A percentile compares a stretch with the other conserved stretches of the same genome.
These are phyloP conservation scores for Irpex sp. DNA, from an alignment of 1,284 basidiomycete species.

Conservation along the genomic window DNA sequence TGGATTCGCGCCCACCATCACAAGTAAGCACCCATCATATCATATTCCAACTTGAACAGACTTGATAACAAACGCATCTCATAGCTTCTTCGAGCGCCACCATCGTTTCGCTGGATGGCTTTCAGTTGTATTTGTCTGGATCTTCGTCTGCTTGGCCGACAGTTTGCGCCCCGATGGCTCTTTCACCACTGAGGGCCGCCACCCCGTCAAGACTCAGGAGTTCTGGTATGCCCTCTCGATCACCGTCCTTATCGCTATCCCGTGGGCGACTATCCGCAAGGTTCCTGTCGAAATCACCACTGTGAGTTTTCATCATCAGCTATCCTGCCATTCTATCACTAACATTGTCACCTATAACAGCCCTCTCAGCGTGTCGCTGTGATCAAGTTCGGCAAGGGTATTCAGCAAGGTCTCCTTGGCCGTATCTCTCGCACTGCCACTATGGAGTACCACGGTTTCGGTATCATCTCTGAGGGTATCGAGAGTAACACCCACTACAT, in stretches of 20 bases:
- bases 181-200: conserved; percentile 5
- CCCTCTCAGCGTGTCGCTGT: conserved; percentile 61
- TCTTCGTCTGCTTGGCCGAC: conserved; percentile 8
- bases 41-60: background rate
- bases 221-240: conserved; percentile 12
- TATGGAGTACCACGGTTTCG: conserved; percentile 64
- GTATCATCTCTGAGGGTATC: conserved; percentile 60
- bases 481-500: conserved; percentile 57
- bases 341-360: conserved; percentile 25
- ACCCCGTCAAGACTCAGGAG: conserved; percentile 6
- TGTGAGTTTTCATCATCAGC: conserved; percentile 16
- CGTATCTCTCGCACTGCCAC: conserved; percentile 57
- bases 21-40: conserved; percentile 6
- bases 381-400: conserved; percentile 57
- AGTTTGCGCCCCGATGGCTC: background rate
- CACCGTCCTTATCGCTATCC: conserved; percentile 26
- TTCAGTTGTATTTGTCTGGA: conserved; percentile 9
- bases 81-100: conserved; percentile 13
- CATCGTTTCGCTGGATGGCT: conserved; percentile 15
- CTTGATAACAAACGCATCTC: background rate
- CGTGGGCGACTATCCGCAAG: conserved; percentile 34
- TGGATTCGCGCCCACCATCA: conserved; percentile 15
- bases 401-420: conserved; percentile 62
- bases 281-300: conserved; percentile 35
- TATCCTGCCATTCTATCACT: background rate